These are phyloP conservation scores for Pseudogymnoascus sp. DNA, from an alignment of 2,329 filamentous ascomycete genomes.

Conservation along the genomic window DNA sequence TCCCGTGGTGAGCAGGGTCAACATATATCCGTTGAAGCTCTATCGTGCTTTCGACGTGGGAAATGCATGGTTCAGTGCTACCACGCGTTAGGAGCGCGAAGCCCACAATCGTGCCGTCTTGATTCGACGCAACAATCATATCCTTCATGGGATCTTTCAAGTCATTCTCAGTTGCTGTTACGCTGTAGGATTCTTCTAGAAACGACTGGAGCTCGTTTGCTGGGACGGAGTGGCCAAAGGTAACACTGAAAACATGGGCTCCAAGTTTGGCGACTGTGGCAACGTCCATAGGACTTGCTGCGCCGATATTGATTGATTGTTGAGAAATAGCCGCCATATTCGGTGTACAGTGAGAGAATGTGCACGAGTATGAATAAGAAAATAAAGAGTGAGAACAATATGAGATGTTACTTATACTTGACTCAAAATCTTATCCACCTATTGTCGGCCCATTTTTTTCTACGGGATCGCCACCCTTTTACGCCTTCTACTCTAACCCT, in stretches of 20 bases:
- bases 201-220: slow-evolving; percentile 32
- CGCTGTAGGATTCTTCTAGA: slow-evolving; percentile 32
- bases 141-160: slow-evolving; percentile 23
- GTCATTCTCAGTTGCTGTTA: slow-evolving; percentile 21
- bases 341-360: background rate
- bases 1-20: slow-evolving; percentile 29
- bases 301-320: slow-evolving; percentile 21
- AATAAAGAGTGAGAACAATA: background rate
- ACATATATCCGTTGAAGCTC: slow-evolving; percentile 40
- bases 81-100: slow-evolving; percentile 35
- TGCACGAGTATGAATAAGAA: background rate
- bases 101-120: slow-evolving; percentile 28
- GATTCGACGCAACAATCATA: slow-evolving; percentile 26
- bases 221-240: slow-evolving; percentile 37
- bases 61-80: slow-evolving; percentile 33
- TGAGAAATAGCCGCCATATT: background rate
- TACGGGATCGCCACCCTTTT: background rate
- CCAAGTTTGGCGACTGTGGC: slow-evolving; percentile 30
- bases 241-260: slow-evolving; percentile 30
- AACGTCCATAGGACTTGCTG: slow-evolving; percentile 25
- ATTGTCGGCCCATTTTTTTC: background rate
- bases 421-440: background rate
- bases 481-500: background rate
- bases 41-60: slow-evolving; percentile 19
- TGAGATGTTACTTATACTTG: background rate